Percentiles rank a stretch among this genome's conserved stretches.
Conservation (phyloP, 306 rosid genomes). For the Pueraria montana region DNA sequence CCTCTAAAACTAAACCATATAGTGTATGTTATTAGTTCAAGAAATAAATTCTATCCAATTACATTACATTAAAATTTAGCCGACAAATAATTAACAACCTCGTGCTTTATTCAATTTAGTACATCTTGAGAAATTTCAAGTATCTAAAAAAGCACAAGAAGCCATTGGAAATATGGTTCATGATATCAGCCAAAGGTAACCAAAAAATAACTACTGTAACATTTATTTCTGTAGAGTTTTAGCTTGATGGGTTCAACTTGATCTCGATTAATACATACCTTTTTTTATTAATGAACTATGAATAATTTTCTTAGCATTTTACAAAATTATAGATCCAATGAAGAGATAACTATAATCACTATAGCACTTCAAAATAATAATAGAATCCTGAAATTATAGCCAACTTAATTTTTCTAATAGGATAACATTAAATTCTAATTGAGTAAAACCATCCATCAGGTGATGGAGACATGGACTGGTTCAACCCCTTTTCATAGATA, state of each 20-base stretch:
- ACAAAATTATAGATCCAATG: not conserved
- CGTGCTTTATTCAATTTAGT: not conserved
- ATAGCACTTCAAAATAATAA: too few relatives aligned
- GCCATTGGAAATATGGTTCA: not conserved
- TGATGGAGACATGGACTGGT: conserved; percentile 2
- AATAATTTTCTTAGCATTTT: not conserved
- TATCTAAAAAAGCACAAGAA: not conserved
- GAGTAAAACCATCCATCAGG: not conserved
- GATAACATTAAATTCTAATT: conserved; percentile 19
- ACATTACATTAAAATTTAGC: not conserved
- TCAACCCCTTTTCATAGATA: not conserved
- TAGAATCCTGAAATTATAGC: not conserved
- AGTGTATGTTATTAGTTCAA: not conserved
- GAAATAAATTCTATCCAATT: not conserved
- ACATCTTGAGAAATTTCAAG: not conserved
- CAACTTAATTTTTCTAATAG: not conserved
- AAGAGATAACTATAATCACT: not conserved
- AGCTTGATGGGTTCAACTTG: not conserved
- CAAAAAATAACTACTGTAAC: too few relatives aligned
- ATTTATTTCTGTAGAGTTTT: not conserved
- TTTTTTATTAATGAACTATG: too few relatives aligned
- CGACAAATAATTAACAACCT: too few relatives aligned
- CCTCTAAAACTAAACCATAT: too few relatives aligned
- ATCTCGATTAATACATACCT: too few relatives aligned
- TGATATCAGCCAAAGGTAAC: not conserved